These are phyloP conservation scores for Zygoascus hellenicus DNA, from an alignment of 1,139 yeast species.

Conservation along the genomic window DNA sequence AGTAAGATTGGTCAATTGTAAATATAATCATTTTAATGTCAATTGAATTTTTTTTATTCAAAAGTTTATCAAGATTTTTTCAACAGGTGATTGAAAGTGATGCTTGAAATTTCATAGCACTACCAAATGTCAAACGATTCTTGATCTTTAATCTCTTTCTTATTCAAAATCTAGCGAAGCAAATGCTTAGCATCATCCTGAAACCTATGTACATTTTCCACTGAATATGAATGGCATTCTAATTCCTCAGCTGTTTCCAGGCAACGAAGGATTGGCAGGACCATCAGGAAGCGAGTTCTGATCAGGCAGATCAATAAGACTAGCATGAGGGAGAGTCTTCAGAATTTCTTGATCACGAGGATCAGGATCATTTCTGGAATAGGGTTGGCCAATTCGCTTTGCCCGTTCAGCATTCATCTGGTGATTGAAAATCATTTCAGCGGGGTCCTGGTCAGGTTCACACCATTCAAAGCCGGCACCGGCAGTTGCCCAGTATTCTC, in stretches of 20 bases:
- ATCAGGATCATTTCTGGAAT: constrained; percentile 16
- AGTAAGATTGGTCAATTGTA: neutral
- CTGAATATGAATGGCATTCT: neutral
- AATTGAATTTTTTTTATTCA: neutral
- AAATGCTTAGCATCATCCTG: neutral
- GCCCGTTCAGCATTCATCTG: constrained; percentile 26
- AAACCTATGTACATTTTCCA: no score
- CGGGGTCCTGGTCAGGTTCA: constrained; percentile 79
- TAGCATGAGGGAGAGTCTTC: constrained; percentile 29
- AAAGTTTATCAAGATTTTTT: neutral
- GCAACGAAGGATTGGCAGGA: constrained; percentile 9
- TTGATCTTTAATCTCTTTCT: neutral
- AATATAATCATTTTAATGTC: neutral
- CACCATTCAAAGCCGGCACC: constrained; percentile 77
- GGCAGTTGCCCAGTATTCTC: constrained; percentile 73
- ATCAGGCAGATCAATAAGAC: constrained; percentile 23
- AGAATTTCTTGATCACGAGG: constrained; percentile 25
- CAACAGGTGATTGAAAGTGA: no score
- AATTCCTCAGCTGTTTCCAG: neutral
- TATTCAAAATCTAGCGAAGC: no score
- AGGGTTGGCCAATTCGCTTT: constrained; percentile 24
- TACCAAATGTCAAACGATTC: no score
- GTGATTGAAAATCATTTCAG: constrained; percentile 53
- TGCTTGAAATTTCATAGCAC: no score
- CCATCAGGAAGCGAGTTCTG: constrained; percentile 12